Base-by-base conservation (phyloP, 352 stramenopile genomes). In the Hyaloperonospora arabidopsidis region DNA sequence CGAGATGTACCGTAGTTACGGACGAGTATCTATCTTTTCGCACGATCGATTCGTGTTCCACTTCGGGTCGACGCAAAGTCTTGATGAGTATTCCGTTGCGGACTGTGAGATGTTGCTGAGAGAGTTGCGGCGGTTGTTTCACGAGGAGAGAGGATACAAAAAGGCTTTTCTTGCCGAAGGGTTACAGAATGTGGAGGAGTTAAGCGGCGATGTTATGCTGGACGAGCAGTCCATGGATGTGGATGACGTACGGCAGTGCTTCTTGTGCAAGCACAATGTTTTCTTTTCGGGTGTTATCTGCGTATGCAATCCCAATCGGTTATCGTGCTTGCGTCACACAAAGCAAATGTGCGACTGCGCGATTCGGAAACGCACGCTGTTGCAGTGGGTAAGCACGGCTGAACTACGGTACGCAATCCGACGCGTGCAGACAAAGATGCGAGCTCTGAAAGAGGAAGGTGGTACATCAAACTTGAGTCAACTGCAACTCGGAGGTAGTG, bases 41-140 rank as follows among this genome's bases (percentile, higher is more conserved):
- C 79, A 93, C 41, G 81, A 90, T 54, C 77, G 78, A 18, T 84
- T 93, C 56, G 79, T 91, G 23, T 88, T 87, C 44, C 78, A 88
- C 49, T 87, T 91, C 23, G 75, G 70, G 15, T 79, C 70, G 23
- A 79, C 66, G 0, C 76, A 86, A 61, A 86, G 70, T 25, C 51
- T 87, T 4, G 68, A 87, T 19, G 75, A 89, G 28, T 86, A 84
- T 54, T 70, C 61, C 2, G 40, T 79, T 11, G 57, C 59, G 5
- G 75, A 87, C 25, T 87, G 79, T 32, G 75, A 87, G 22, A 85
- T 86, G 62, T 57, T 88, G 36, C 49, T 86, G 25, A 74, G 68
- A 35, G 78, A 88, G 29, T 54, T 88, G 47, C 76, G 78, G 6
- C 48, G 74, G 12, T 77, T 88, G 59, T 88, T 81, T 45, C 78